These are phyloP conservation scores for Leishmania major DNA, from an alignment of 208 protist species.

Conservation along the genomic window DNA sequence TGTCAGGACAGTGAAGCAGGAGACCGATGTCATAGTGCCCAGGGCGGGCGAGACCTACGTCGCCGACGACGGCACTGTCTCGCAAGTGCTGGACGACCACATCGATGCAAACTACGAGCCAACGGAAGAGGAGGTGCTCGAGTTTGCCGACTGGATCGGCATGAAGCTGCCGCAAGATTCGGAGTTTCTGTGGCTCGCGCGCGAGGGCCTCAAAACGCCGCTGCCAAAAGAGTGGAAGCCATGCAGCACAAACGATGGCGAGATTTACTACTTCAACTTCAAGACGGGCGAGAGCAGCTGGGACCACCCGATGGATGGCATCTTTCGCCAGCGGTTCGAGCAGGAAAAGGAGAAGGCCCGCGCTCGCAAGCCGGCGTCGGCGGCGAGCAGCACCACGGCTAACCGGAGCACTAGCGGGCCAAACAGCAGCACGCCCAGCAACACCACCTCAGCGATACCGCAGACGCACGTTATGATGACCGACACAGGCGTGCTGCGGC, in stretches of 20 bases:
- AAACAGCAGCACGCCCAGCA: background rate
- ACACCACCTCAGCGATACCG: background rate
- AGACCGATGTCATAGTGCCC: slow-evolving; percentile 46
- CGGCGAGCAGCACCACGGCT: background rate
- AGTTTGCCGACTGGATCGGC: slow-evolving; percentile 93
- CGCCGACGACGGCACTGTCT: slow-evolving; percentile 82
- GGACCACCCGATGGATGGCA: slow-evolving; percentile 95
- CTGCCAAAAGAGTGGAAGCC: slow-evolving; percentile 96
- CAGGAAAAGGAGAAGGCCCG: slow-evolving; percentile 46
- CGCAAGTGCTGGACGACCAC: slow-evolving; percentile 88
- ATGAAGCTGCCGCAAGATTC: slow-evolving; percentile 93
- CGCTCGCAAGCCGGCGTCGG: background rate
- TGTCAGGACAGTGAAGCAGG: slow-evolving; percentile 25
- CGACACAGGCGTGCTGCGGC: slow-evolving; percentile 16
- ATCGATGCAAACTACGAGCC: slow-evolving; percentile 91
- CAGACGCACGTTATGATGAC: slow-evolving; percentile 33
- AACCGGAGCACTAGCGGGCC: background rate
- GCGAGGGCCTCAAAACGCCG: slow-evolving; percentile 93
- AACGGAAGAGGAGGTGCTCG: slow-evolving; percentile 88
- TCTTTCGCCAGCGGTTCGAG: slow-evolving; percentile 83
- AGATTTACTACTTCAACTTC: slow-evolving; percentile 98
- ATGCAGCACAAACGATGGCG: slow-evolving; percentile 89
- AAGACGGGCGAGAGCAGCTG: slow-evolving; percentile 93
- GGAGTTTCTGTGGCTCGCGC: slow-evolving; percentile 91
- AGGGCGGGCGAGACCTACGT: slow-evolving; percentile 74